Evolutionary conservation across 176 grass and related monocot genomes (phyloP).

Genomic region (Elaeis guineensis): DNA sequence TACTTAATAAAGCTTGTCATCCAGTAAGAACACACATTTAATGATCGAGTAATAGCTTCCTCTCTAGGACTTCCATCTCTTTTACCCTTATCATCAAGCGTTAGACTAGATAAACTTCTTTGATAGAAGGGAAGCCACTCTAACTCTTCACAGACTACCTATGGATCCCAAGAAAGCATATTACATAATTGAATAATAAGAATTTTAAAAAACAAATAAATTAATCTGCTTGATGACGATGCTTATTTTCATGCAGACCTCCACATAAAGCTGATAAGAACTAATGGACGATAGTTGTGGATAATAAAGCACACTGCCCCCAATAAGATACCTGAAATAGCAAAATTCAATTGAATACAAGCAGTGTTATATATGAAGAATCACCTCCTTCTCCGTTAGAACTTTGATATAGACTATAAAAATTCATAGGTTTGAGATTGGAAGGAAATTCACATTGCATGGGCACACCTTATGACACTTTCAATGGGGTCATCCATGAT

Average conservation of each 20-base stretch:
- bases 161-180: not conserved
- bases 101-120: slow-evolving; percentile 32
- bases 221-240: slow-evolving; percentile 4
- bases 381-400: no score
- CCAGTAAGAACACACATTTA: slow-evolving; percentile 86
- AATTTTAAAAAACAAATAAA: slow-evolving; percentile 15
- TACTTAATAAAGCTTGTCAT: slow-evolving; percentile 89
- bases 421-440: no score
- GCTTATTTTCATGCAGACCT: slow-evolving; percentile 48
- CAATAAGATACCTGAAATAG: slow-evolving; percentile 85
- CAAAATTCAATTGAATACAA: no score
- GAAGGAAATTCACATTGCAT: not conserved
- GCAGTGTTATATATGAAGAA: no score
- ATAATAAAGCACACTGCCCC: slow-evolving; percentile 95
- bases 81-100: slow-evolving; percentile 43
- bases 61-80: slow-evolving; percentile 29
- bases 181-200: no score
- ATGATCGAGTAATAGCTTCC: slow-evolving; percentile 58
- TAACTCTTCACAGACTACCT: slow-evolving; percentile 95
- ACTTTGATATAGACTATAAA: no score
- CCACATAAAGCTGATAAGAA: slow-evolving; percentile 96
- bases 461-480: slow-evolving; percentile 69
- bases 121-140: slow-evolving; percentile 96
- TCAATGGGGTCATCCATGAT: slow-evolving; percentile 60
- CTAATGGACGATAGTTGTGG: slow-evolving; percentile 97